Evolutionary conservation across 768 basidiomycete genomes (phyloP).

Genomic region (Coprinopsis strossmayeri): DNA sequence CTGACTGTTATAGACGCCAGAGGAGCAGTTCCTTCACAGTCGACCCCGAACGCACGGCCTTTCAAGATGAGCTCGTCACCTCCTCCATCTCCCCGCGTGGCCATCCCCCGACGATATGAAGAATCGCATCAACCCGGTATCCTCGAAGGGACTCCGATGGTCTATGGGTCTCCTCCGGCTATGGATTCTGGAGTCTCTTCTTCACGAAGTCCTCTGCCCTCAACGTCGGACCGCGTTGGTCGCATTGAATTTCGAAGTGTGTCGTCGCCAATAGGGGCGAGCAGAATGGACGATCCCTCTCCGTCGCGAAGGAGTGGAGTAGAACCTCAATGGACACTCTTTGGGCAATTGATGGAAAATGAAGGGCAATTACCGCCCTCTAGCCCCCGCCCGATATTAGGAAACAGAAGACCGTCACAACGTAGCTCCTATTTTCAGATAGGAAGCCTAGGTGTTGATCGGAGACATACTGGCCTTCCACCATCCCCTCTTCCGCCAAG

Average conservation of each 20-base stretch:
- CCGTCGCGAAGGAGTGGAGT: background rate
- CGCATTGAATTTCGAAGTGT: slow-evolving; percentile 1
- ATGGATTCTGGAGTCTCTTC: background rate
- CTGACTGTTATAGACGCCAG: background rate
- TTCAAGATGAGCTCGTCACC: background rate
- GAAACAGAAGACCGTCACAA: background rate
- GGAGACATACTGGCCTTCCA: background rate
- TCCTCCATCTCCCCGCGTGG: background rate
- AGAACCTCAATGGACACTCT: slow-evolving; percentile 54
- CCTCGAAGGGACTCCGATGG: background rate
- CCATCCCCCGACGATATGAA: background rate
- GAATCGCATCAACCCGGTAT: background rate
- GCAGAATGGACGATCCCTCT: background rate
- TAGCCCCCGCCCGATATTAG: background rate
- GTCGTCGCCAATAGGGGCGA: slow-evolving; percentile 3
- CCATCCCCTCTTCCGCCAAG: background rate
- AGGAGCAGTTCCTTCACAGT: too few relatives aligned
- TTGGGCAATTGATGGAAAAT: slow-evolving; percentile 67
- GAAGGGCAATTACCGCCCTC: slow-evolving; percentile 36
- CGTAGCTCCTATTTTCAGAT: background rate
- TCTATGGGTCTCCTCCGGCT: slow-evolving; percentile 7
- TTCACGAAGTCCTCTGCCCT: background rate
- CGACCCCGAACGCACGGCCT: background rate
- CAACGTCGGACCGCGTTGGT: background rate
- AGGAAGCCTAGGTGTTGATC: background rate